Conservation (phyloP, 208 protist genomes). For the Lotmaria passim region DNA sequence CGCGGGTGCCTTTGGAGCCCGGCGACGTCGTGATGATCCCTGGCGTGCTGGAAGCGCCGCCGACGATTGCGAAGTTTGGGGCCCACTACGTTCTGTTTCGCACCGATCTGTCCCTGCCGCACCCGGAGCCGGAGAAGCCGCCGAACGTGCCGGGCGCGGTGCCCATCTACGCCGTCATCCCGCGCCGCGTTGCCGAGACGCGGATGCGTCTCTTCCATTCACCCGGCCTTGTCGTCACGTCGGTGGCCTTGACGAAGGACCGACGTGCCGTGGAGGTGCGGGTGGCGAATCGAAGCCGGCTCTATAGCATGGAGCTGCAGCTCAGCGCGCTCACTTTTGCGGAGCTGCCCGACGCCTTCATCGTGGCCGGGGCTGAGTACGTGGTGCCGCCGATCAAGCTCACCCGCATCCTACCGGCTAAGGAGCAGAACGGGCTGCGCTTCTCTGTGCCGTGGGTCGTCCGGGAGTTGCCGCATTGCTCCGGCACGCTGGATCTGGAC, state of each 20-base stretch:
- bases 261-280: constrained; percentile 75
- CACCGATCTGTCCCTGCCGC: constrained; percentile 67
- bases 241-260: constrained; percentile 67
- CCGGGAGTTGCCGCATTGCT: constrained; percentile 65
- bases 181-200: constrained; percentile 83
- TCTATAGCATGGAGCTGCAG: constrained; percentile 81
- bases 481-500: constrained; percentile 65
- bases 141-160: constrained; percentile 74
- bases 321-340: constrained; percentile 69
- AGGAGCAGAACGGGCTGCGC: constrained; percentile 23
- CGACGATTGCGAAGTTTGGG: constrained; percentile 47
- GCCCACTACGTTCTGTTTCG: constrained; percentile 82
- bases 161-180: constrained; percentile 89
- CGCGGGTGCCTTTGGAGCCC: constrained; percentile 51
- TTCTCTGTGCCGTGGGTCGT: constrained; percentile 74
- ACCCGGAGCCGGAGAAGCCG: constrained; percentile 65
- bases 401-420: constrained; percentile 46
- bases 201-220: constrained; percentile 80
- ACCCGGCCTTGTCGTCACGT: constrained; percentile 65
- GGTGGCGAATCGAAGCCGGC: constrained; percentile 68
- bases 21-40: constrained; percentile 70
- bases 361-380: constrained; percentile 80
- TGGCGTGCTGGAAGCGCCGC: constrained; percentile 59
- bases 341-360: constrained; percentile 61
- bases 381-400: constrained; percentile 85